phyloP scores from a whole-genome alignment of 768 basidiomycete species.

The Lepiota brunneoincarnata region DNA sequence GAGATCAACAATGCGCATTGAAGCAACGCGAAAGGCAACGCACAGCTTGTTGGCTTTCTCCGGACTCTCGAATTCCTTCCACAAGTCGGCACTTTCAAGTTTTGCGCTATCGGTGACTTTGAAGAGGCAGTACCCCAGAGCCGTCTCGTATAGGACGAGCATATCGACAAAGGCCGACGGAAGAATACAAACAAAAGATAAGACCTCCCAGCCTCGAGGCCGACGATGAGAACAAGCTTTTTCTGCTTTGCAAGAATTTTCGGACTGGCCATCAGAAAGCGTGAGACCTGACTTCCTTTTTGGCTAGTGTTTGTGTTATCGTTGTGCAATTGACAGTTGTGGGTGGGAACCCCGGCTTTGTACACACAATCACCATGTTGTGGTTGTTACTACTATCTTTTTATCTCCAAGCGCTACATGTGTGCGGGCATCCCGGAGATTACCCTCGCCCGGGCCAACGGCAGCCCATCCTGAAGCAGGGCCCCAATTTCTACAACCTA shows the following conservation, averaged over 20 bases:
- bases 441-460: neutral
- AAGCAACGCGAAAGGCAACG: conserved; percentile 26
- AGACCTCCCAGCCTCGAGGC: conserved; percentile 14
- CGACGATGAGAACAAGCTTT: conserved; percentile 20
- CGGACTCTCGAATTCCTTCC: conserved; percentile 91
- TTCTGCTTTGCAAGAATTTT: conserved; percentile 29
- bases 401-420: neutral
- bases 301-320: neutral
- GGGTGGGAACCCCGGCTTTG: neutral
- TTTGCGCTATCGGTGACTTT: conserved; percentile 90
- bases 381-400: neutral
- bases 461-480: neutral
- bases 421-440: neutral
- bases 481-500: neutral
- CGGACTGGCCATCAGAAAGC: conserved; percentile 24
- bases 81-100: conserved; percentile 80
- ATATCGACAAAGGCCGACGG: conserved; percentile 42
- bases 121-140: conserved; percentile 97
- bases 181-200: conserved; percentile 1
- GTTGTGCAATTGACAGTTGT: neutral
- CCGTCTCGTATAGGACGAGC: conserved; percentile 96
- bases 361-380: conserved; percentile 7
- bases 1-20: conserved; percentile 4
- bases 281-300: conserved; percentile 25
- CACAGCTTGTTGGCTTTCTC: conserved; percentile 92